Evolutionary conservation across 2,329 filamentous ascomycete species (phyloP).

Genomic region (Pyrenophora teres): DNA sequence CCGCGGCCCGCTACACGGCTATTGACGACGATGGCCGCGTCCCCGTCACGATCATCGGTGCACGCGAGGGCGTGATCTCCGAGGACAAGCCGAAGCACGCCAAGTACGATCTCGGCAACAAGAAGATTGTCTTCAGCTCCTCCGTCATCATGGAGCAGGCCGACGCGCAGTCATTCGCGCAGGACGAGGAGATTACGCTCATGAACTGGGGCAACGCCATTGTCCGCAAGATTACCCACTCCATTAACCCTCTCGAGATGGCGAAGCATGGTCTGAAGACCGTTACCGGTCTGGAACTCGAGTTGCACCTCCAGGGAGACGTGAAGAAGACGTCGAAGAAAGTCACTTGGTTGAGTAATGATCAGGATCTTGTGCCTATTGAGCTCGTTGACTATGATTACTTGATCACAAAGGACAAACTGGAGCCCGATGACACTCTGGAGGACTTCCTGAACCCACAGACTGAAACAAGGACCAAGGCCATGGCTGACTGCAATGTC

Average conservation of each 20-base stretch:
- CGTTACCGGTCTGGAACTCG: conserved; percentile 74
- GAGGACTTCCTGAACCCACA: conserved; percentile 81
- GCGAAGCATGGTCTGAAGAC: conserved; percentile 52
- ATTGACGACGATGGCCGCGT: conserved; percentile 74
- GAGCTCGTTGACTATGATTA: conserved; percentile 96
- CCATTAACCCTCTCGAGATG: conserved; percentile 52
- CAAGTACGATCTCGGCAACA: conserved; percentile 87
- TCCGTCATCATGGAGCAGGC: conserved; percentile 86
- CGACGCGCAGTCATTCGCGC: conserved; percentile 79
- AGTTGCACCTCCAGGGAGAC: conserved; percentile 90
- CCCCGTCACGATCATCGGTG: conserved; percentile 69
- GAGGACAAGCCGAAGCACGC: conserved; percentile 84
- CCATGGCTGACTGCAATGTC: conserved; percentile 81
- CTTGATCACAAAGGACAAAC: conserved; percentile 91
- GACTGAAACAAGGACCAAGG: conserved; percentile 75
- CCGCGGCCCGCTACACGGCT: conserved; percentile 55
- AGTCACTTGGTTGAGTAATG: conserved; percentile 85
- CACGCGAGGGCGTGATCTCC: conserved; percentile 58
- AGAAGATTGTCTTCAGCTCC: conserved; percentile 80
- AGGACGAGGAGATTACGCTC: conserved; percentile 88
- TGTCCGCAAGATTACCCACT: conserved; percentile 67
- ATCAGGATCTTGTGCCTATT: conserved; percentile 77
- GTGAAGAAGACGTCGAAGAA: conserved; percentile 97
- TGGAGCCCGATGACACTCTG: conserved; percentile 81
- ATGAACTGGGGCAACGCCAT: conserved; percentile 97